Conservation (phyloP, 768 basidiomycete species). For the Hysterangium stoloniferum region DNA sequence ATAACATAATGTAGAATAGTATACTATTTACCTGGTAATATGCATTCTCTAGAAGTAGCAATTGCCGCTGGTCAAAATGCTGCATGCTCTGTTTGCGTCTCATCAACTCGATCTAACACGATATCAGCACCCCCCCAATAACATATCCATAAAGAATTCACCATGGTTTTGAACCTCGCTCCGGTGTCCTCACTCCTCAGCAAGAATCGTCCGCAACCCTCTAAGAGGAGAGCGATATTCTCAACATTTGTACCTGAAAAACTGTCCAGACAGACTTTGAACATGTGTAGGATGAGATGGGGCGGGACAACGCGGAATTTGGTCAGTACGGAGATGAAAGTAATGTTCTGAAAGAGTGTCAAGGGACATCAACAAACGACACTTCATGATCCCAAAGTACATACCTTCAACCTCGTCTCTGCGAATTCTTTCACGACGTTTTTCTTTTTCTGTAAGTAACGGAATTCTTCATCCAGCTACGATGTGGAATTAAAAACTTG, state of each 20-base stretch:
- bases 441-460: slow-evolving; percentile 91
- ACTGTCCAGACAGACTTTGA: slow-evolving; percentile 96
- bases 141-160: slow-evolving; percentile 22
- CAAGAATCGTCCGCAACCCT: slow-evolving; percentile 90
- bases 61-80: slow-evolving; percentile 87
- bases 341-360: slow-evolving; percentile 56
- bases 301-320: slow-evolving; percentile 89
- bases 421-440: slow-evolving; percentile 85
- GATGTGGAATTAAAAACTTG: background rate
- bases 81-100: slow-evolving; percentile 88
- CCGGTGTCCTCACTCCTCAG: slow-evolving; percentile 82
- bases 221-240: slow-evolving; percentile 83
- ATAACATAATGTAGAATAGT: background rate
- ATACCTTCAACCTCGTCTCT: slow-evolving; percentile 77
- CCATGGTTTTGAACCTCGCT: slow-evolving; percentile 85
- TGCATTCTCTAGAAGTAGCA: slow-evolving; percentile 89
- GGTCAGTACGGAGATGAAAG: slow-evolving; percentile 85
- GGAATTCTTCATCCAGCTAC: slow-evolving; percentile 94
- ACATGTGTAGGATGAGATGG: slow-evolving; percentile 88
- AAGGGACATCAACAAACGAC: too few relatives aligned
- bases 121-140: background rate
- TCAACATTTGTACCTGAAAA: slow-evolving; percentile 91
- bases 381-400: slow-evolving; percentile 3
- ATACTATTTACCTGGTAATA: slow-evolving; percentile 75
- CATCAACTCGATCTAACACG: slow-evolving; percentile 87